A percentile compares a stretch with the other conserved stretches of the same genome.
Conservation (phyloP, 441 rosid genomes). For the Mallotus japonicus region DNA sequence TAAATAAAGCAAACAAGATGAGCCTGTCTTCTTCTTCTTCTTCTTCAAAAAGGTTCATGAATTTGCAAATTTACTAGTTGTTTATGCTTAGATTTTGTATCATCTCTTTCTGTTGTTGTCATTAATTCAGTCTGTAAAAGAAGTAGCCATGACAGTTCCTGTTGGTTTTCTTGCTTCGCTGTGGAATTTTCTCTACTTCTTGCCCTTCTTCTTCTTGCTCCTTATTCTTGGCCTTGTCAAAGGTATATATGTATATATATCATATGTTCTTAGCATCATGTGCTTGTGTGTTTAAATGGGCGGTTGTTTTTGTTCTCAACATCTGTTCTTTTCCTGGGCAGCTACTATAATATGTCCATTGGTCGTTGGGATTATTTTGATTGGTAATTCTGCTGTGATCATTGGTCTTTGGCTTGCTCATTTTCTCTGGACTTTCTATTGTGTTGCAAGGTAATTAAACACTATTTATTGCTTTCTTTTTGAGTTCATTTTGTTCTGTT, state of each 20-base stretch:
- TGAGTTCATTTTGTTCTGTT: neutral
- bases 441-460: conserved; percentile 57
- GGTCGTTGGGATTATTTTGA: conserved; percentile 42
- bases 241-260: conserved; percentile 34
- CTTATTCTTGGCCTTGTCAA: conserved; percentile 62
- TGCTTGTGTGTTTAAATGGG: neutral
- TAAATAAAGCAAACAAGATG: too few relatives aligned
- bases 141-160: conserved; percentile 55
- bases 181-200: conserved; percentile 65
- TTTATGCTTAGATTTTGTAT: neutral
- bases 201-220: conserved; percentile 70
- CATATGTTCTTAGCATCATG: neutral
- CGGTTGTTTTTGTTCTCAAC: too few relatives aligned
- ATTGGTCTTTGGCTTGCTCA: conserved; percentile 86
- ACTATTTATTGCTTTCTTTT: neutral
- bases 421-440: conserved; percentile 71
- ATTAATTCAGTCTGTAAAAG: neutral
- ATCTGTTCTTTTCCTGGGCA: conserved; percentile 25
- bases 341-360: conserved; percentile 57
- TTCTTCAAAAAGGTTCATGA: neutral
- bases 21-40: neutral
- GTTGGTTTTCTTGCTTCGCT: conserved; percentile 57
- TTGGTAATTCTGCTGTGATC: conserved; percentile 61
- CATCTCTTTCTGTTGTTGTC: neutral
- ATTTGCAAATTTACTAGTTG: neutral